phyloP scores from a whole-genome alignment of 331 rosid genomes.

The Ulmus americana region DNA sequence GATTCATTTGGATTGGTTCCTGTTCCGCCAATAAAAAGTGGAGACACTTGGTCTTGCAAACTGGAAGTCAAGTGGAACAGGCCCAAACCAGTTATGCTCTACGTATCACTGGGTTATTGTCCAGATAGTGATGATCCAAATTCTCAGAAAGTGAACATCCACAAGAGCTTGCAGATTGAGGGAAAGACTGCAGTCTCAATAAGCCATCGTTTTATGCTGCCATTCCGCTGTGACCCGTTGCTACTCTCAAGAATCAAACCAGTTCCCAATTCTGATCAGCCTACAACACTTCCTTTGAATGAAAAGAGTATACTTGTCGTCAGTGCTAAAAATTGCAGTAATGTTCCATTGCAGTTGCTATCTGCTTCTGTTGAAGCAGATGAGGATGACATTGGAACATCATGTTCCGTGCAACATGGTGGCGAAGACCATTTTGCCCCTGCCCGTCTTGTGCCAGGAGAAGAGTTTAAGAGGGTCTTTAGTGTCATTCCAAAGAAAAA shows the following conservation, averaged over 20 bases:
- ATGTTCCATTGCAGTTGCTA: slow-evolving; percentile 59
- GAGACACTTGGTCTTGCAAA: slow-evolving; percentile 85
- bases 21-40: slow-evolving; percentile 67
- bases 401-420: slow-evolving; percentile 51
- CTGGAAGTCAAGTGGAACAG: slow-evolving; percentile 94
- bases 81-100: slow-evolving; percentile 87
- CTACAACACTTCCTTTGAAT: slow-evolving; percentile 54
- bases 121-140: slow-evolving; percentile 40
- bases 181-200: slow-evolving; percentile 65
- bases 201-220: slow-evolving; percentile 59
- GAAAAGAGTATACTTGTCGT: slow-evolving; percentile 57
- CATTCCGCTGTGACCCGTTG: slow-evolving; percentile 71
- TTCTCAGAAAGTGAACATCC: slow-evolving; percentile 69
- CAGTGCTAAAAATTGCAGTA: slow-evolving; percentile 64
- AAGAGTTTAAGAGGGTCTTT: slow-evolving; percentile 86
- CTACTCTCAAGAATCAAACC: slow-evolving; percentile 62
- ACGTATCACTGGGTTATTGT: slow-evolving; percentile 71
- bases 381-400: slow-evolving; percentile 37
- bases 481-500: slow-evolving; percentile 44
- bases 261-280: slow-evolving; percentile 46
- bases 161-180: slow-evolving; percentile 88
- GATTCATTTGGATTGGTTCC: slow-evolving; percentile 82
- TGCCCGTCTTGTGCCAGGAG: slow-evolving; percentile 63
- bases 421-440: slow-evolving; percentile 39
- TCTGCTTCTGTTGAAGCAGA: slow-evolving; percentile 58